Evolutionary conservation across 1,139 yeast genomes (phyloP), one percentile per base, ranked within the genome.

Genomic region (Saccharomyces uvarum): DNA sequence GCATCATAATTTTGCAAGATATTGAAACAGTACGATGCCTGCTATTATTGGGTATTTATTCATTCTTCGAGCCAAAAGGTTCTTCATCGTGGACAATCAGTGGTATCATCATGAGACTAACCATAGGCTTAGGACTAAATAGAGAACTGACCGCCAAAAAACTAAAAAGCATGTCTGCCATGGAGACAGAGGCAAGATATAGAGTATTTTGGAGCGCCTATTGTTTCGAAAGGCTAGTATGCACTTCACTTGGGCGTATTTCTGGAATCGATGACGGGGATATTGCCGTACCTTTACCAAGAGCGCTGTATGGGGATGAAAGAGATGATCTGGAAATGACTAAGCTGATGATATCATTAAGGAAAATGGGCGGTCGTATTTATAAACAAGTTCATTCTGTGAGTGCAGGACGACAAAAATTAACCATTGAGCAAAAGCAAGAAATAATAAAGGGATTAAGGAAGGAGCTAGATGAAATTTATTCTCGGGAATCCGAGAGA

Each of bases 131-230:
- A n/a, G 80, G 80, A 1, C 61, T 78, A 42, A 75, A 78, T 60
- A 71, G 75, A 50, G 71, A 69, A 26, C 56, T 74, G 2, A 61
- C 71, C 4, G 63, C 65, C 4, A 60, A 58, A 9, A 69, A 67
- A 31, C 58, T 63, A 38, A 63, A 62, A 48, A 61, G 54, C 2
- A 60, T 68, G 64, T 63, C 72, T 5, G 59, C 67, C 0, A 61
- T 64, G 9, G 75, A 75, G 47, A 65, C 68, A 2, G 82, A 78
- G 61, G 68, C 73, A 67, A 63, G 77, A 51, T 70, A 72, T 46
- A 65, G 82, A 49, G 64, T 78, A 4, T 78, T 78, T 58, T 79
- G 83, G 83, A 74, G 79, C 50, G 76, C 77, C 9, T 78, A 76
- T 58, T 75, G 74, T 53, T 75, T 75, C 66, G 83, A 79, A 59